These are phyloP conservation scores for Chlamydomonas sp. DNA, from an alignment of 139 green algal species.

Conservation along the genomic window DNA sequence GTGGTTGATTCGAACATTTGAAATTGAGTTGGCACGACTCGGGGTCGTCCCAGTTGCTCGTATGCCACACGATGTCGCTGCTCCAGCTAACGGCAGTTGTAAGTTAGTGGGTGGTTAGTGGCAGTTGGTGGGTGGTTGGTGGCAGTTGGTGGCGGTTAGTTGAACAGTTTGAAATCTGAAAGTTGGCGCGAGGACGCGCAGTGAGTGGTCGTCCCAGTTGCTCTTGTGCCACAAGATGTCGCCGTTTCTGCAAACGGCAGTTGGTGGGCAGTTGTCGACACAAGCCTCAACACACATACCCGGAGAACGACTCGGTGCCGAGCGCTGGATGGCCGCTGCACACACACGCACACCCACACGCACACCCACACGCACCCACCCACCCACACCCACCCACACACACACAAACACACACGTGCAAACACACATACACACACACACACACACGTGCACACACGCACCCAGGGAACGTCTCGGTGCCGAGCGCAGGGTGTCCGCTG, in stretches of 20 bases:
- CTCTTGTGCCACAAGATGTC: constrained; percentile 97
- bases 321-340: too few species aligned
- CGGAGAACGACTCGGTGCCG: too few species aligned
- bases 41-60: constrained; percentile 87
- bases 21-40: constrained; percentile 91
- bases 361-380: too few species aligned
- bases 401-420: too few species aligned
- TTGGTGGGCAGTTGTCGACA: neutral
- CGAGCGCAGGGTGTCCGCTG: constrained; percentile 70
- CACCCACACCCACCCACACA: too few species aligned
- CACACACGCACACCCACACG: too few species aligned
- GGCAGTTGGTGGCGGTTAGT: neutral
- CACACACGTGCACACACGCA: too few species aligned
- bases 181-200: constrained; percentile 89
- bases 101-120: neutral
- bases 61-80: constrained; percentile 93
- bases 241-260: constrained; percentile 29
- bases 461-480: constrained; percentile 66
- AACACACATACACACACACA: too few species aligned
- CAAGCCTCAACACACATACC: too few species aligned
- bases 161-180: constrained; percentile 83
- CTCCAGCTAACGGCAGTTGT: too few species aligned
- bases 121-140: too few species aligned
- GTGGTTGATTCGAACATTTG: constrained; percentile 31
- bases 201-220: constrained; percentile 87